Evolutionary conservation across 805 yeast genomes (phyloP).

Genomic region (Nakazawaea populi): DNA sequence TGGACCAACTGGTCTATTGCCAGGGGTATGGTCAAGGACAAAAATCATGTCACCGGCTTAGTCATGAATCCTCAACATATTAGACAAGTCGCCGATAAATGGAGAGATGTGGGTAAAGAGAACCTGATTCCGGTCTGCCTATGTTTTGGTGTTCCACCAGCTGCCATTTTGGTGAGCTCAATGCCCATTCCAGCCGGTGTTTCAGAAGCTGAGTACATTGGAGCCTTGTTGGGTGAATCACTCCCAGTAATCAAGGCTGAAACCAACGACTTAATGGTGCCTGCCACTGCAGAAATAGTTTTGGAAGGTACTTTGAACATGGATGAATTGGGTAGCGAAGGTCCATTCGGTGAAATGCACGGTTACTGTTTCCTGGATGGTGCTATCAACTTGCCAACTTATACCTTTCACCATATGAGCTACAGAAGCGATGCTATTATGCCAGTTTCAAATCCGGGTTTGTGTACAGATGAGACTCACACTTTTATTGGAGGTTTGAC

Average conservation of each 20-base stretch:
- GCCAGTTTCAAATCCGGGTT: slow-evolving; percentile 22
- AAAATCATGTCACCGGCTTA: slow-evolving; percentile 20
- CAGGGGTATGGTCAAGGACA: slow-evolving; percentile 20
- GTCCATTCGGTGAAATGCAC: slow-evolving; percentile 27
- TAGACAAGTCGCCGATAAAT: slow-evolving; percentile 18
- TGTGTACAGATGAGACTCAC: slow-evolving; percentile 23
- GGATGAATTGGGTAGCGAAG: slow-evolving; percentile 16
- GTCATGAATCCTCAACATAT: slow-evolving; percentile 23
- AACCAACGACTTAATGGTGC: slow-evolving; percentile 18
- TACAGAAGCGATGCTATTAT: slow-evolving; percentile 21
- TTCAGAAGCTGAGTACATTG: slow-evolving; percentile 20
- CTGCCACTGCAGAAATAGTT: slow-evolving; percentile 21
- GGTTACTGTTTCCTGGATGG: slow-evolving; percentile 21
- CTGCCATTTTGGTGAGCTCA: slow-evolving; percentile 21
- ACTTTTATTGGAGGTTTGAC: slow-evolving; percentile 21
- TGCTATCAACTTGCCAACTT: slow-evolving; percentile 21
- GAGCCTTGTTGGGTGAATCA: slow-evolving; percentile 22
- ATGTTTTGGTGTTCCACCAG: slow-evolving; percentile 25
- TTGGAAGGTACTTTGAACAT: slow-evolving; percentile 20
- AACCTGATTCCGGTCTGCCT: slow-evolving; percentile 19
- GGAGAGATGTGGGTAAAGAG: slow-evolving; percentile 20
- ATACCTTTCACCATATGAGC: slow-evolving; percentile 18
- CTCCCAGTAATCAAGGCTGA: slow-evolving; percentile 21
- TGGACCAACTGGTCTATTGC: slow-evolving; percentile 27
- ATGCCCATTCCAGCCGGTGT: slow-evolving; percentile 21